phyloP scores from a whole-genome alignment of 768 basidiomycete species.

The Trametes cingulata region DNA sequence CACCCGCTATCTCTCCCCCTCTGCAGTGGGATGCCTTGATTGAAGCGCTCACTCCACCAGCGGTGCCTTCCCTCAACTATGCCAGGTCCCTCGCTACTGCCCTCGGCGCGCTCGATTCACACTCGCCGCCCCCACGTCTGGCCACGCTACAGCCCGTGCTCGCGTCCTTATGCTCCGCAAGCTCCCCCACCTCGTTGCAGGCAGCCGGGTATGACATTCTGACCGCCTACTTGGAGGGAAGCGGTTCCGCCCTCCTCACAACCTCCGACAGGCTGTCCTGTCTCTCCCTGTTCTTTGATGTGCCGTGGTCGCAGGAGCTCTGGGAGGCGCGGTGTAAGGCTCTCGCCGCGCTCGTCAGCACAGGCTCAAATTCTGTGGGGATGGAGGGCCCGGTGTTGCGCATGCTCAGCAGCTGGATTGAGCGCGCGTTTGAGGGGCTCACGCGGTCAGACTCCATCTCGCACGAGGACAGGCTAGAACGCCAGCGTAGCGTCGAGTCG shows the following conservation, averaged over 20 bases:
- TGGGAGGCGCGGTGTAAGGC: constrained; percentile 75
- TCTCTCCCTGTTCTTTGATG: constrained; percentile 60
- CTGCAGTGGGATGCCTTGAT: constrained; percentile 47
- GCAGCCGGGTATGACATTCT: constrained; percentile 73
- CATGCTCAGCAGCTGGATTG: constrained; percentile 65
- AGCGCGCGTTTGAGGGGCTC: constrained; percentile 58
- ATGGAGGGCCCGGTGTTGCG: constrained; percentile 59
- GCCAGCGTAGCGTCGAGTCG: constrained; percentile 63
- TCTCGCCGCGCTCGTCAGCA: constrained; percentile 60
- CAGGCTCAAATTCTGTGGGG: constrained; percentile 61
- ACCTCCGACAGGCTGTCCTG: constrained; percentile 64
- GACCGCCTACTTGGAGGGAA: constrained; percentile 66
- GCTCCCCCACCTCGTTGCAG: constrained; percentile 58
- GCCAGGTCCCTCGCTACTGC: constrained; percentile 59
- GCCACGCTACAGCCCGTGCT: constrained; percentile 61
- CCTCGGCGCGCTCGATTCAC: constrained; percentile 42
- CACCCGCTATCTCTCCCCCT: constrained; percentile 20
- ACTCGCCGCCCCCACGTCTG: constrained; percentile 50
- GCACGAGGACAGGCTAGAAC: constrained; percentile 48
- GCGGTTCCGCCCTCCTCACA: constrained; percentile 44
- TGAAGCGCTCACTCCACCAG: constrained; percentile 47
- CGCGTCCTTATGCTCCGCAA: constrained; percentile 53
- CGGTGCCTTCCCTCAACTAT: constrained; percentile 65
- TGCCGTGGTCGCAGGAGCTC: constrained; percentile 62
- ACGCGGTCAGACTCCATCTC: constrained; percentile 35